These are phyloP conservation scores for Neonectria magnoliae DNA, from an alignment of 2,329 filamentous ascomycete species.

Conservation along the genomic window DNA sequence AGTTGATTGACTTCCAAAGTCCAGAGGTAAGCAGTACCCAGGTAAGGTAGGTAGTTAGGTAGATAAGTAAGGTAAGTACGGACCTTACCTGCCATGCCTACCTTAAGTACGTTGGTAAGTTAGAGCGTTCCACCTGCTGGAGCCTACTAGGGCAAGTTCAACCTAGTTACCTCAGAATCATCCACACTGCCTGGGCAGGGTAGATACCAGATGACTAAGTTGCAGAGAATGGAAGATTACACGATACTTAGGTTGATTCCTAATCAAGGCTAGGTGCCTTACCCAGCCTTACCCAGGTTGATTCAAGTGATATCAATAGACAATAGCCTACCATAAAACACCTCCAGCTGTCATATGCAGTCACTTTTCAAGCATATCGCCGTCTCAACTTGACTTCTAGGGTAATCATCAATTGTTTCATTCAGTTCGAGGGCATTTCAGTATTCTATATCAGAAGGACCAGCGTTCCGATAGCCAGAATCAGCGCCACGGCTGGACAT, in stretches of 20 bases:
- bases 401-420: not conserved
- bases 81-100: no score
- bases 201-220: not conserved
- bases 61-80: no score
- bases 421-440: not conserved
- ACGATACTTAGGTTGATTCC: no score
- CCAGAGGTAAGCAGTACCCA: not conserved
- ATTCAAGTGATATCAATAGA: no score
- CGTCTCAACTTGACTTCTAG: not conserved
- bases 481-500: slow-evolving; percentile 11
- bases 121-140: no score
- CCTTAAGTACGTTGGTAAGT: no score
- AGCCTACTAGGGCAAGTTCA: not conserved
- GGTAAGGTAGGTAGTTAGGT: no score
- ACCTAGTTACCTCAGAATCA: not conserved
- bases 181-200: not conserved
- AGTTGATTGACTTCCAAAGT: not conserved
- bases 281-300: no score
- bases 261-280: no score
- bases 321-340: no score
- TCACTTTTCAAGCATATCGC: no score
- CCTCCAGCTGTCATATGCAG: no score
- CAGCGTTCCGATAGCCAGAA: slow-evolving; percentile 14
- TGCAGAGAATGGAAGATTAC: not conserved
- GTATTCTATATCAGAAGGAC: slow-evolving; percentile 12